Conservation (phyloP, 306 rosid genomes). For the Acacia confusa region DNA sequence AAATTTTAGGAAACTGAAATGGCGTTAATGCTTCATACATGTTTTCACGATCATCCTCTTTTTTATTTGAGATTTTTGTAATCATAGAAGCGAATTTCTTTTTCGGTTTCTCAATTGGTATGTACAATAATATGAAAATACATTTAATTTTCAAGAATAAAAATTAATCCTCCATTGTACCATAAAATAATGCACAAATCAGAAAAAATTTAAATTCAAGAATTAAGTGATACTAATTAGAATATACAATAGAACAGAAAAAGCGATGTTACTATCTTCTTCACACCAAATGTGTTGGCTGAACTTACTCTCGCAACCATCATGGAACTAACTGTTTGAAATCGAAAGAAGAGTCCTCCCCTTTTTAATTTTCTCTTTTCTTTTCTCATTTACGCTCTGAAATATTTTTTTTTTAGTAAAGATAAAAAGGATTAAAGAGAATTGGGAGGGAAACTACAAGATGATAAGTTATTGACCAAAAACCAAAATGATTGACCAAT, state of each 20-base stretch:
- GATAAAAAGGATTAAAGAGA: too few relatives aligned
- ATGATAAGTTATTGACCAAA: too few relatives aligned
- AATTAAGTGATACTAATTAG: neutral
- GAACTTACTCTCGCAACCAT: neutral
- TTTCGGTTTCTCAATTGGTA: neutral
- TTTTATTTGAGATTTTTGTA: neutral
- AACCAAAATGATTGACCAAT: too few relatives aligned
- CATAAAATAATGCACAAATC: neutral
- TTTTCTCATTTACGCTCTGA: too few relatives aligned
- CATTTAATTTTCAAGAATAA: neutral
- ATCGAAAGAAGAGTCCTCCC: neutral
- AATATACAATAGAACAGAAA: neutral
- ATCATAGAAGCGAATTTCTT: neutral
- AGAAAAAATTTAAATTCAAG: too few relatives aligned
- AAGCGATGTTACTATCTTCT: neutral
- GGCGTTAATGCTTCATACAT: neutral
- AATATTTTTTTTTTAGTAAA: too few relatives aligned
- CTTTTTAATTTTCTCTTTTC: too few relatives aligned
- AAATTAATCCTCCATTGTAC: neutral
- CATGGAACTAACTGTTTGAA: neutral
- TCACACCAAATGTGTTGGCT: neutral
- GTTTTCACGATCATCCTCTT: neutral
- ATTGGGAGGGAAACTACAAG: too few relatives aligned
- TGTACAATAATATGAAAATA: neutral
- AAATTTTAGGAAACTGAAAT: neutral